Base-by-base conservation (phyloP, 148 eudicot genomes). In the Bassia scoparia region DNA sequence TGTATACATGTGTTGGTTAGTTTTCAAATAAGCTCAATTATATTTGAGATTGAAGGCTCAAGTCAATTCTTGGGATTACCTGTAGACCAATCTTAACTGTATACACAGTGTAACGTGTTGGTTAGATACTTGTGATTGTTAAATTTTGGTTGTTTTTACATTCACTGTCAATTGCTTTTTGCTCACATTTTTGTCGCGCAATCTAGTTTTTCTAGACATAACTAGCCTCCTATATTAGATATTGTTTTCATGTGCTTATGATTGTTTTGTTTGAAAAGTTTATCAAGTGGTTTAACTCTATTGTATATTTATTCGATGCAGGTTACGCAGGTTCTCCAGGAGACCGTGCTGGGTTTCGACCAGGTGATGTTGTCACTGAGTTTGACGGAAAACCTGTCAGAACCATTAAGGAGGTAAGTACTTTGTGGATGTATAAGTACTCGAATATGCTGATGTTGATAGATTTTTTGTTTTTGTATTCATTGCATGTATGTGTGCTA, bases 281-380 rank as follows among this genome's bases (percentile, higher is more conserved):
- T n/a, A n/a, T n/a, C n/a, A n/a, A n/a, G n/a, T n/a, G n/a, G n/a
- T n/a, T n/a, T n/a, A n/a, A n/a, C n/a, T n/a, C n/a, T n/a, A n/a
- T n/a, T n/a, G n/a, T n/a, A n/a, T n/a, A n/a, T n/a, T n/a, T n/a
- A n/a, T n/a, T n/a, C n/a, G 75, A 34, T 43, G 69, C 88, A 92
- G 97, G 92, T 92, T 56, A 86, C 87, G 61, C 97, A 64, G 97
- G 93, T 17, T 89, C 97, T 38, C 97, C 97, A 38, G 97, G 86
- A 50, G 97, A 92, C 59, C 89, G 85, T 73, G 92, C 97, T 75
- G 97, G 97, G 54, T 88, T 92, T 77, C 87, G 58, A 50, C 96
- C 96, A 1, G 97, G 97, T 56, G 97, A 92, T 76, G 86, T 92
- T 60, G 90, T 92, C 34, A 79, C 83, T 71, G 84, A 84, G 70